Evolutionary conservation across 2,329 filamentous ascomycete genomes (phyloP), one percentile per base, ranked within the genome.

Genomic region (Clarireedia hainanense): DNA sequence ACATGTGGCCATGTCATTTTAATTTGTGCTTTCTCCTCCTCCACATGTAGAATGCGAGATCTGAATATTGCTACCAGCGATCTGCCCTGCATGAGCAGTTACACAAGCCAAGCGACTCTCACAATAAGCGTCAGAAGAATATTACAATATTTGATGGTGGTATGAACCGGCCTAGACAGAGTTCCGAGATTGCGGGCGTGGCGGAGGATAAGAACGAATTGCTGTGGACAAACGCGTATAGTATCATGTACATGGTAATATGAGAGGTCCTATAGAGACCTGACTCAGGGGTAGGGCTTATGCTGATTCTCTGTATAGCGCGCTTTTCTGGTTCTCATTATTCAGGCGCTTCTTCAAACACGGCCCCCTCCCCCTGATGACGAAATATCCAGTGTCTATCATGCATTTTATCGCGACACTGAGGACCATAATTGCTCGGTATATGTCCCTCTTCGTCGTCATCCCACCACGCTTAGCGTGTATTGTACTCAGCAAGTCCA

Each of bases 1-100:
- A 47, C 30, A 34, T n/a, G n/a, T n/a, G n/a, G n/a, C n/a, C n/a
- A n/a, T 40, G 30, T 34, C 30, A 34, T 34, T 48, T 53, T 53
- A 48, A 47, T 15, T 53, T 27, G 36, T 42, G 39, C 39, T 17
- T 42, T 40, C 36, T 15, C 6, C 36, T 50, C 36, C 24, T 47
- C 20, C 20, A 47, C 27, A 52, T 47, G 27, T 52, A 39, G n/a
- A 54, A 50, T n/a, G n/a, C 50, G 42, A 53, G 50, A 53, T 53
- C 50, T 53, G 20, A 34, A 53, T 34, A 14, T 12, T 48, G 40
- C 20, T 48, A 34, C 42, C 42, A 34, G 15, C 24, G 36, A 54
- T 54, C 45, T 54, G 27, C 52, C 30, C 24, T 54, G 45, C 52
- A 54, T 49, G 24, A 49, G 20, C 27, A 14, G 52, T 54, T 54